These are phyloP conservation scores for Hippophae tibetana DNA, from an alignment of 306 rosid genomes.

Conservation along the genomic window DNA sequence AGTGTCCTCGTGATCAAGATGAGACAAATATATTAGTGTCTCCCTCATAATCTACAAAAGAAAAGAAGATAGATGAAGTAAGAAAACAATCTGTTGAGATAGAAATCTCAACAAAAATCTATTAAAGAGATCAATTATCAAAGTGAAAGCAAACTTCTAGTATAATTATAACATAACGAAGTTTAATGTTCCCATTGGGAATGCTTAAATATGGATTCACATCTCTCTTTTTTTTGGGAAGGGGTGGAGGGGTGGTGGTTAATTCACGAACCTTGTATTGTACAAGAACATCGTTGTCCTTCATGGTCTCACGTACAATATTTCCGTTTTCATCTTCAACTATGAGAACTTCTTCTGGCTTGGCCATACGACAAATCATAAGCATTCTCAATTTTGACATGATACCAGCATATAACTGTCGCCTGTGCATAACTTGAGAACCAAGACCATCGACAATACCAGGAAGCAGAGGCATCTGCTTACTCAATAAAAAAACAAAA, in stretches of 20 bases:
- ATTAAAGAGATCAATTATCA: too few relatives aligned
- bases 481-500: slow-evolving; percentile 12
- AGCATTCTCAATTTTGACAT: slow-evolving; percentile 88
- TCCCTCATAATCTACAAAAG: slow-evolving; percentile 93
- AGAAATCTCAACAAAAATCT: background rate
- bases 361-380: slow-evolving; percentile 96
- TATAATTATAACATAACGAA: too few relatives aligned
- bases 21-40: slow-evolving; percentile 88
- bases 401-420: slow-evolving; percentile 62
- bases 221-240: too few relatives aligned
- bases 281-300: slow-evolving; percentile 98
- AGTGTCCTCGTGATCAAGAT: slow-evolving; percentile 97
- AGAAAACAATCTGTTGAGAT: background rate
- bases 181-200: too few relatives aligned
- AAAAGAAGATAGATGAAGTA: slow-evolving; percentile 2
- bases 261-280: slow-evolving; percentile 65
- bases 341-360: slow-evolving; percentile 98
- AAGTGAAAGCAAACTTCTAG: too few relatives aligned
- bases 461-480: slow-evolving; percentile 54
- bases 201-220: too few relatives aligned
- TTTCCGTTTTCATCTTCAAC: slow-evolving; percentile 99
- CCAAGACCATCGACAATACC: slow-evolving; percentile 73
- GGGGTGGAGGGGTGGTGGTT: too few relatives aligned
- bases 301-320: slow-evolving; percentile 95
- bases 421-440: slow-evolving; percentile 60